phyloP scores from a whole-genome alignment of 345 rosid species.

The Noccaea bulbosa region DNA sequence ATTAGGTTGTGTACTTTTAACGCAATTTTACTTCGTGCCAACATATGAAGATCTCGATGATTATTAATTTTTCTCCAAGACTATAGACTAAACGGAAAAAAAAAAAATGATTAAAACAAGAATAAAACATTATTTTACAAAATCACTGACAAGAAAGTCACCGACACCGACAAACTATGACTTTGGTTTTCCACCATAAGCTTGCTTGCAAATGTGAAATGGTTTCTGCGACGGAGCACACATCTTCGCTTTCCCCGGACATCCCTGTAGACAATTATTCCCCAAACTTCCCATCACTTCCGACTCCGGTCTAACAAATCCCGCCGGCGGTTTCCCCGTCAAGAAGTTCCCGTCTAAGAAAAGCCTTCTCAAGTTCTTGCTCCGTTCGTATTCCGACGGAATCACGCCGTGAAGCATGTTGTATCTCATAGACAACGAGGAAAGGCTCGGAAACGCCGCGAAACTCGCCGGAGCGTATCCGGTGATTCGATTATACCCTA shows the following conservation, averaged over 20 bases:
- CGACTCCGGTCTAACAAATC: constrained; percentile 44
- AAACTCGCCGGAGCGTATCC: constrained; percentile 62
- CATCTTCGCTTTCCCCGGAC: constrained; percentile 78
- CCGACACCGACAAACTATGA: constrained; percentile 49
- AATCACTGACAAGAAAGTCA: constrained; percentile 30
- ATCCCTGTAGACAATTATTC: constrained; percentile 76
- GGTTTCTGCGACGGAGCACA: constrained; percentile 86
- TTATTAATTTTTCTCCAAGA: neutral
- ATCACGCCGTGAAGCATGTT: constrained; percentile 73
- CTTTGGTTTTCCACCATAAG: constrained; percentile 76
- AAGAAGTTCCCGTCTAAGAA: constrained; percentile 83
- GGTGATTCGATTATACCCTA: constrained; percentile 70
- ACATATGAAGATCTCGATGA: constrained; percentile 31
- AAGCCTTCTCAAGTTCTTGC: constrained; percentile 60
- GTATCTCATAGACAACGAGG: constrained; percentile 72
- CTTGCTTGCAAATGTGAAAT: constrained; percentile 65
- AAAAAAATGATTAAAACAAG: neutral
- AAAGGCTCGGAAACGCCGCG: constrained; percentile 58
- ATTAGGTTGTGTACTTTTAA: neutral
- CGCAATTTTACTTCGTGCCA: constrained; percentile 5
- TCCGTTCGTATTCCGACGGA: constrained; percentile 62
- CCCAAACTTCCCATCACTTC: constrained; percentile 79
- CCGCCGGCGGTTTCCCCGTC: constrained; percentile 77
- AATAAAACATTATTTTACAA: constrained; percentile 32
- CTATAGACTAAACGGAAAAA: neutral